A percentile compares a stretch with the other conserved stretches of the same genome.
These are phyloP conservation scores for Paramecium octaurelia DNA, from an alignment of 73 alveolate species.

Conservation along the genomic window DNA sequence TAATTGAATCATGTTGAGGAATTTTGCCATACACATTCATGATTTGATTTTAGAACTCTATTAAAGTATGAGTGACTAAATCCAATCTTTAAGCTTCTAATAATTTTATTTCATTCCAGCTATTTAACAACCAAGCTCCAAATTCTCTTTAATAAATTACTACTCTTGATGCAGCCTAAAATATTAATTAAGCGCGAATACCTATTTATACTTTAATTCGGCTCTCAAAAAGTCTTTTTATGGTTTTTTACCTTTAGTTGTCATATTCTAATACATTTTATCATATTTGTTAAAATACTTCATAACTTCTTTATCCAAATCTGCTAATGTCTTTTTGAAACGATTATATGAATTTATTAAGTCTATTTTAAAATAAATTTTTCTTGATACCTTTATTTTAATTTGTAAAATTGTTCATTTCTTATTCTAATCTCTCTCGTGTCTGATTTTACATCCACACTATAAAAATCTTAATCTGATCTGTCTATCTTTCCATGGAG, in stretches of 20 bases:
- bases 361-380: not conserved
- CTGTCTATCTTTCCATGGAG: not conserved
- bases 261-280: constrained; percentile 16
- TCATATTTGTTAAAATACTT: constrained; percentile 27
- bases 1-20: not conserved
- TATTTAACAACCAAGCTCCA: constrained; percentile 19
- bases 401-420: constrained; percentile 27
- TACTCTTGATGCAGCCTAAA: not conserved
- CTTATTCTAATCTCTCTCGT: constrained; percentile 38
- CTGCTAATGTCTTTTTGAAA: not conserved
- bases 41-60: not conserved
- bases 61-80: constrained; percentile 5
- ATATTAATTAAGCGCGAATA: not conserved
- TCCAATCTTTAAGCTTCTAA: constrained; percentile 16
- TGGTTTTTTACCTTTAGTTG: not conserved
- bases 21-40: constrained; percentile 11
- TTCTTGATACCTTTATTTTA: constrained; percentile 8
- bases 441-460: constrained; percentile 18
- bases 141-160: constrained; percentile 4
- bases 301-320: not conserved
- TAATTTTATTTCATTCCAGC: not conserved
- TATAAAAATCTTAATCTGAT: not conserved
- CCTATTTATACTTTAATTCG: constrained; percentile 23
- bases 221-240: constrained; percentile 28
- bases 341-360: not conserved